phyloP scores from a whole-genome alignment of 2,329 filamentous ascomycete species.

The Fusarium staphyleae region DNA sequence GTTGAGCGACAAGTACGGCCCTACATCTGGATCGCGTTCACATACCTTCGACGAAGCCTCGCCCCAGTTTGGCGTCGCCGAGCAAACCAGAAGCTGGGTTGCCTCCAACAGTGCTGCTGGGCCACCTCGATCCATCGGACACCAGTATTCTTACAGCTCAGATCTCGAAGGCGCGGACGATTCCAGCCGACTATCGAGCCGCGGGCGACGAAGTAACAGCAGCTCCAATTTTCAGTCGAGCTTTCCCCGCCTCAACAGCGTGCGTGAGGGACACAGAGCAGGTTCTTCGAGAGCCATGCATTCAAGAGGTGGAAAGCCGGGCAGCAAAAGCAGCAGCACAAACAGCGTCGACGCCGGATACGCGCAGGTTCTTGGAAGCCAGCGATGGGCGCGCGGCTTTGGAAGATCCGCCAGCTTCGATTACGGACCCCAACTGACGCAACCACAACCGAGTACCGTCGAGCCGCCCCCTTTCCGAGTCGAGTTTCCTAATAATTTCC shows the following conservation, averaged over 20 bases:
- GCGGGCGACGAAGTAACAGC: conserved; percentile 78
- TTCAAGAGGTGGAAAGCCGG: conserved; percentile 65
- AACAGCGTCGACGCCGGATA: conserved; percentile 72
- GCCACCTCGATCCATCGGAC: conserved; percentile 38
- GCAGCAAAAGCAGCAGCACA: conserved; percentile 75
- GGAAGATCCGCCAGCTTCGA: conserved; percentile 79
- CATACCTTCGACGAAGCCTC: conserved; percentile 42
- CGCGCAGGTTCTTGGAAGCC: conserved; percentile 62
- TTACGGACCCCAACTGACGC: conserved; percentile 58
- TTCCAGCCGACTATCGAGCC: conserved; percentile 60
- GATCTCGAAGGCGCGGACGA: conserved; percentile 66
- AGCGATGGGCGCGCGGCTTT: conserved; percentile 62
- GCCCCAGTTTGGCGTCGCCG: conserved; percentile 40
- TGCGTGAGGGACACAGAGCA: conserved; percentile 55
- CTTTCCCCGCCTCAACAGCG: conserved; percentile 68
- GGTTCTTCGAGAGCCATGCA: conserved; percentile 53
- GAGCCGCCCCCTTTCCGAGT: conserved; percentile 52
- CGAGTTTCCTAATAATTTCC: conserved; percentile 58
- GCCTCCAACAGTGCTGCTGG: conserved; percentile 38
- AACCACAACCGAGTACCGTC: conserved; percentile 34
- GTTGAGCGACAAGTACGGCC: conserved; percentile 38
- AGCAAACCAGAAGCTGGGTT: conserved; percentile 46
- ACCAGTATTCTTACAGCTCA: conserved; percentile 65
- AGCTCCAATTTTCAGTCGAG: conserved; percentile 73
- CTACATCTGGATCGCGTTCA: conserved; percentile 33